Evolutionary conservation across 2,329 filamentous ascomycete genomes (phyloP).

Genomic region (Raffaelea arxii): DNA sequence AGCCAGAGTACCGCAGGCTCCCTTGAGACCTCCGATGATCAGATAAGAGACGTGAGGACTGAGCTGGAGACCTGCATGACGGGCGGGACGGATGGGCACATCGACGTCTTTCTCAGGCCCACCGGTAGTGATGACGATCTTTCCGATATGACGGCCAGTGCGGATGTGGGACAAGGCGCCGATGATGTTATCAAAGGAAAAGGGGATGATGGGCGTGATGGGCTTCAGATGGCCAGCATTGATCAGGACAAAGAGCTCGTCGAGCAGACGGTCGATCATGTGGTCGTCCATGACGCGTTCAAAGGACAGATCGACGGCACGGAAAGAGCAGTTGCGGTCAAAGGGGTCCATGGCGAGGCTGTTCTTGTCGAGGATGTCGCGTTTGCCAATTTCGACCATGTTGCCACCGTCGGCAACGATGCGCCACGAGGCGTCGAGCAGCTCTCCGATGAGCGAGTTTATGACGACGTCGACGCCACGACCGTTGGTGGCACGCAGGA

Average conservation of each 20-base stretch:
- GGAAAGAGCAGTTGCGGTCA: background rate
- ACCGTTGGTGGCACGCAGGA: constrained; percentile 19
- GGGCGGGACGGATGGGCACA: no score
- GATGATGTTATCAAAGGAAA: no score
- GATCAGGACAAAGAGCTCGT: background rate
- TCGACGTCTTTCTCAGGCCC: no score
- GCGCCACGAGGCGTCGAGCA: constrained; percentile 29
- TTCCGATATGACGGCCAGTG: no score
- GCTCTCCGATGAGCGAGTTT: constrained; percentile 34
- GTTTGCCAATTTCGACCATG: constrained; percentile 8
- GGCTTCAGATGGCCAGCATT: background rate
- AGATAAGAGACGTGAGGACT: no score
- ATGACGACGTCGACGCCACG: constrained; percentile 28
- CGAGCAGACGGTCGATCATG: background rate
- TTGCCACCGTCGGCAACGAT: constrained; percentile 28
- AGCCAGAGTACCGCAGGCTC: no score
- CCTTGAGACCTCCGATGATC: no score
- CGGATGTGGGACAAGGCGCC: no score
- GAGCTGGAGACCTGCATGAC: no score
- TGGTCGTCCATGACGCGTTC: background rate
- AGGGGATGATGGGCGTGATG: no score
- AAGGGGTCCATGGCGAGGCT: background rate
- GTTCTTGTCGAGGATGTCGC: background rate
- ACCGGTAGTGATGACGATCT: no score
- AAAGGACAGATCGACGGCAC: background rate